Conservation (phyloP, 2,329 filamentous ascomycete species). For the Diplocarpon mali region DNA sequence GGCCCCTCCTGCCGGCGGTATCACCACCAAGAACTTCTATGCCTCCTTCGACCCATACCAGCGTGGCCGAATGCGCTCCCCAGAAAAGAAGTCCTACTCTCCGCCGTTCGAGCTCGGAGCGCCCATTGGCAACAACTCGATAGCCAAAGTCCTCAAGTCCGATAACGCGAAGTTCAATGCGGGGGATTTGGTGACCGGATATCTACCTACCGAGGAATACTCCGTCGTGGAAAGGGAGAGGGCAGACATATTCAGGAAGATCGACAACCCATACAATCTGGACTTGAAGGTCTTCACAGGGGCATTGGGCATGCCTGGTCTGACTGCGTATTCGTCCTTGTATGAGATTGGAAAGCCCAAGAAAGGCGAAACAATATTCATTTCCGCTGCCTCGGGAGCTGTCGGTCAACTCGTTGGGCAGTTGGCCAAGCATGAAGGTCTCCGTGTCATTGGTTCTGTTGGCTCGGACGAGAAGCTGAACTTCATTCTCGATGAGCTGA, state of each 20-base stretch:
- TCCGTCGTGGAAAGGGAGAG: slow-evolving; percentile 36
- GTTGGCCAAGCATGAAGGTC: slow-evolving; percentile 63
- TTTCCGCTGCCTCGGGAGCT: slow-evolving; percentile 63
- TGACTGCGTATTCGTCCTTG: slow-evolving; percentile 65
- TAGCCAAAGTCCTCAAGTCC: slow-evolving; percentile 63
- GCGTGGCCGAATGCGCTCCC: slow-evolving; percentile 64
- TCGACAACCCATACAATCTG: slow-evolving; percentile 60
- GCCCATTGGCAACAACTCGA: slow-evolving; percentile 51
- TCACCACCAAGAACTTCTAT: slow-evolving; percentile 61
- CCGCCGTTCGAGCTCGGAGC: slow-evolving; percentile 49
- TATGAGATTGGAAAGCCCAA: slow-evolving; percentile 66
- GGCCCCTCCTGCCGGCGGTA: slow-evolving; percentile 49
- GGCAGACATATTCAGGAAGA: slow-evolving; percentile 34
- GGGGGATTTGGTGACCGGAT: slow-evolving; percentile 54
- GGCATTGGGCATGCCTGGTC: slow-evolving; percentile 65
- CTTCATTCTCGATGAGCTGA: slow-evolving; percentile 61
- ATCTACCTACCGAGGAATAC: slow-evolving; percentile 59
- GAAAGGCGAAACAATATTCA: slow-evolving; percentile 68
- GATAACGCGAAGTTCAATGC: slow-evolving; percentile 49
- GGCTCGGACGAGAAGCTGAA: slow-evolving; percentile 67
- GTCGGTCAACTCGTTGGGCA: slow-evolving; percentile 71
- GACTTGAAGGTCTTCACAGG: slow-evolving; percentile 61
- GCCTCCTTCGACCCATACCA: slow-evolving; percentile 69
- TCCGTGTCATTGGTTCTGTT: slow-evolving; percentile 64
- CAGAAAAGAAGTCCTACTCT: slow-evolving; percentile 55